These are phyloP conservation scores for Fagopyrum homotropicum DNA, from an alignment of 148 eudicot species.

Conservation along the genomic window DNA sequence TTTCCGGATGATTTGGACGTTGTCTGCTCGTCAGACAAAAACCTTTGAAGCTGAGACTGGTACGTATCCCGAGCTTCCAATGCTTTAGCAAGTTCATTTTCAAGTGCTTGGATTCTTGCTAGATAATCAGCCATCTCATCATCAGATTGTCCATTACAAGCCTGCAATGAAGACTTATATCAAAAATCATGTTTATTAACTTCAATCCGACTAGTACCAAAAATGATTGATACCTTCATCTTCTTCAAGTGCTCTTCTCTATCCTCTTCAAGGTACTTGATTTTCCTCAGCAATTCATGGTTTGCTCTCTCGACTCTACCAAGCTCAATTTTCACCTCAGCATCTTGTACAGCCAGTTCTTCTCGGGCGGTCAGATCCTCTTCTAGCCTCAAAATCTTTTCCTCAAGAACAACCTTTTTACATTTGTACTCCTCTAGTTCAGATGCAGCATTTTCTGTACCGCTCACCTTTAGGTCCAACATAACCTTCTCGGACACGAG, in stretches of 20 bases:
- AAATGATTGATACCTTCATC: constrained; percentile 18
- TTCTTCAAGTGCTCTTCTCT: constrained; percentile 39
- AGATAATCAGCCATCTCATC: constrained; percentile 25
- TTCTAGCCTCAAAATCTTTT: constrained; percentile 56
- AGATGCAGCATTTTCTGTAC: constrained; percentile 33
- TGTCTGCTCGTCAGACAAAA: constrained; percentile 33
- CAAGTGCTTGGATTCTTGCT: constrained; percentile 43
- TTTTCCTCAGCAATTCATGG: constrained; percentile 40
- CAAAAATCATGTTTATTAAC: neutral
- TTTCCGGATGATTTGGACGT: constrained; percentile 16
- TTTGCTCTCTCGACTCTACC: constrained; percentile 41
- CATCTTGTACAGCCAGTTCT: constrained; percentile 36
- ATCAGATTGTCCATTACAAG: constrained; percentile 13
- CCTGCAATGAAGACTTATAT: neutral
- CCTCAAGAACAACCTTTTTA: constrained; percentile 38
- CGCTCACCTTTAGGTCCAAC: constrained; percentile 37
- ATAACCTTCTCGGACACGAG: constrained; percentile 44
- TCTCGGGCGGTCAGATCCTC: constrained; percentile 45
- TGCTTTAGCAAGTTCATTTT: constrained; percentile 61
- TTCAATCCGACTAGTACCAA: neutral
- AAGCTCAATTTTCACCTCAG: constrained; percentile 56
- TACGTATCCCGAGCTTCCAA: constrained; percentile 54
- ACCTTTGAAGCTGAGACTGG: constrained; percentile 50
- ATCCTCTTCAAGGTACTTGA: constrained; percentile 58
- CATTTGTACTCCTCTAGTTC: constrained; percentile 61